phyloP scores from a whole-genome alignment of 306 rosid genomes.

The Lablab purpureus region DNA sequence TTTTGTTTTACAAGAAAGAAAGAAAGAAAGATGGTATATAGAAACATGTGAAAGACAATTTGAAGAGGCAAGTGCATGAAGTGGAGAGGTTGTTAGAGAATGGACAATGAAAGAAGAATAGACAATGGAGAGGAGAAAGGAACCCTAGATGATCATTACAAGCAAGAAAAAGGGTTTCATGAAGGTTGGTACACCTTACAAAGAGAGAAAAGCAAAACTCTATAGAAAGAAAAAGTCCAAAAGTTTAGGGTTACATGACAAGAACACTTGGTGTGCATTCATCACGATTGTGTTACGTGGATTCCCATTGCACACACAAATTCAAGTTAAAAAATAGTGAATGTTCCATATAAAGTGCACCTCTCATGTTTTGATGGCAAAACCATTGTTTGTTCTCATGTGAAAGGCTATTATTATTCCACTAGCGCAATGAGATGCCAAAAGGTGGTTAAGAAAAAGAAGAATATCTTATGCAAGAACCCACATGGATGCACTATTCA shows the following conservation, averaged over 20 bases:
- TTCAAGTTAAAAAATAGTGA: not conserved
- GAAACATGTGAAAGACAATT: not conserved
- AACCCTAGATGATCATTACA: not conserved
- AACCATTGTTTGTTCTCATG: not conserved
- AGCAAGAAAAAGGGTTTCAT: not conserved
- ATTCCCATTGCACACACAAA: not conserved
- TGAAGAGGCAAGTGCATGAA: not conserved
- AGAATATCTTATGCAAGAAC: not conserved
- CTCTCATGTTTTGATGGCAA: not conserved
- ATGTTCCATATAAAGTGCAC: not conserved
- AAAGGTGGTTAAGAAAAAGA: not conserved
- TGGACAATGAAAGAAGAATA: conserved; percentile 17
- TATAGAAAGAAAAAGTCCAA: not conserved
- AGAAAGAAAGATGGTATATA: too few species aligned
- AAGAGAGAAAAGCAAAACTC: not conserved
- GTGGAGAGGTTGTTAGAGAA: conserved; percentile 14
- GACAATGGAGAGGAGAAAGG: not conserved
- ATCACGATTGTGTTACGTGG: not conserved
- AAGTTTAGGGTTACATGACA: not conserved
- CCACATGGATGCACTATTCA: not conserved
- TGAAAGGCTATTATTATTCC: conserved; percentile 1
- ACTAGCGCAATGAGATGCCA: not conserved
- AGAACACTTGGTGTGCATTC: not conserved
- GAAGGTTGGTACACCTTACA: conserved; percentile 24
- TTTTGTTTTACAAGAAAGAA: too few species aligned